Conservation (phyloP, 2,329 filamentous ascomycete genomes). For the Aspergillus caelatus region DNA sequence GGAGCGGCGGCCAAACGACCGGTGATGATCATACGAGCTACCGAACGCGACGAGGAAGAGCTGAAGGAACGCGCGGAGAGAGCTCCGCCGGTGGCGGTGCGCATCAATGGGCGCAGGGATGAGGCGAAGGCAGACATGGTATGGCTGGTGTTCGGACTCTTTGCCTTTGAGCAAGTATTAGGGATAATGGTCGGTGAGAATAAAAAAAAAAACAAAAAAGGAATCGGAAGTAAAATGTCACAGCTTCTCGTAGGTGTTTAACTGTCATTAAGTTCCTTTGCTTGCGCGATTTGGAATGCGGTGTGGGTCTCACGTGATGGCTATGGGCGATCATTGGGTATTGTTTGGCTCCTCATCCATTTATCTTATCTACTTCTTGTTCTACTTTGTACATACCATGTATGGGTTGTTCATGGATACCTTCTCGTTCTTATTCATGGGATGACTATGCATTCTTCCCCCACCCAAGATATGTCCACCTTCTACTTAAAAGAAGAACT, state of each 20-base stretch:
- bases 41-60: constrained; percentile 60
- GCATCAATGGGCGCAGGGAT: constrained; percentile 54
- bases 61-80: constrained; percentile 71
- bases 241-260: neutral
- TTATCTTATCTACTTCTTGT: neutral
- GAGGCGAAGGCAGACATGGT: constrained; percentile 53
- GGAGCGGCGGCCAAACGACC: constrained; percentile 81
- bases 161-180: neutral
- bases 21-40: constrained; percentile 83
- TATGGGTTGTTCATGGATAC: neutral
- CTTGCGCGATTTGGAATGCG: neutral
- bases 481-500: neutral
- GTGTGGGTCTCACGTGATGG: constrained; percentile 10
- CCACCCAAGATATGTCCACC: neutral
- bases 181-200: constrained; percentile 1
- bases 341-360: neutral
- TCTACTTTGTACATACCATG: neutral
- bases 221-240: neutral
- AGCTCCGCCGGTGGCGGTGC: constrained; percentile 45
- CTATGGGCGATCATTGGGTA: neutral
- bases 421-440: neutral
- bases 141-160: neutral
- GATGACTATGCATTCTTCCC: neutral
- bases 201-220: too few relatives aligned
- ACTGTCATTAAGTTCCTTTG: constrained; percentile 6